Evolutionary conservation across 805 yeast genomes (phyloP).

Genomic region (Tetrapisispora namnaoensis): DNA sequence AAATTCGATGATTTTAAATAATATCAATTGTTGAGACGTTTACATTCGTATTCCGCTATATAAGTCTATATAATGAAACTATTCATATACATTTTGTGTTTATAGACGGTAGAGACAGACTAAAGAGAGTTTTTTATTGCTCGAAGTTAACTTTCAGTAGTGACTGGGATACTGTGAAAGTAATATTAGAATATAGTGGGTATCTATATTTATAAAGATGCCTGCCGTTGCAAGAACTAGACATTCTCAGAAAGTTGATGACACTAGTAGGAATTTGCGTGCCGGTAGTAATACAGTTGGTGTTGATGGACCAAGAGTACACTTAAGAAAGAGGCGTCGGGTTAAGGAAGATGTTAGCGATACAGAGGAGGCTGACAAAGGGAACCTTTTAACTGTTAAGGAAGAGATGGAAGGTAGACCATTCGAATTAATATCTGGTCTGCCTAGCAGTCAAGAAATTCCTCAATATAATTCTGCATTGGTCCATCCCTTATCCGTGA

Average conservation of each 20-base stretch:
- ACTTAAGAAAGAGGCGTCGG: constrained; percentile 1
- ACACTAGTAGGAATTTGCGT: background rate
- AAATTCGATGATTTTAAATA: background rate
- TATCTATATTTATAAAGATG: too few species aligned
- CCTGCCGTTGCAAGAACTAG: background rate
- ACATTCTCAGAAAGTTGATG: background rate
- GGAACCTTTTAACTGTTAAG: background rate
- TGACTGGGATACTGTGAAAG: too few species aligned
- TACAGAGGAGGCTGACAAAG: background rate
- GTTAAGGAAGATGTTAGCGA: background rate
- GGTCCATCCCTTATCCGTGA: constrained; percentile 55
- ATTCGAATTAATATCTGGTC: constrained; percentile 50
- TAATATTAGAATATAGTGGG: too few species aligned
- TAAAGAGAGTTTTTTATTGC: too few species aligned
- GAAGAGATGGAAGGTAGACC: constrained; percentile 34
- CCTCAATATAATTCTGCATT: constrained; percentile 49
- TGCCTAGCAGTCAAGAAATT: constrained; percentile 55
- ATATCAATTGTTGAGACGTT: too few species aligned
- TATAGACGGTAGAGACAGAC: too few species aligned
- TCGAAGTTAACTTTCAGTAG: too few species aligned
- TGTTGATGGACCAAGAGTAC: background rate
- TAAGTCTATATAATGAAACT: too few species aligned
- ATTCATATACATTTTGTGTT: too few species aligned
- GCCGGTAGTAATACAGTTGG: background rate
- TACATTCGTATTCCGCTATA: too few species aligned